A percentile compares a stretch with the other conserved stretches of the same genome.
Evolutionary conservation across 176 grass and related monocot species (phyloP).

Genomic region (Puya raimondii): DNA sequence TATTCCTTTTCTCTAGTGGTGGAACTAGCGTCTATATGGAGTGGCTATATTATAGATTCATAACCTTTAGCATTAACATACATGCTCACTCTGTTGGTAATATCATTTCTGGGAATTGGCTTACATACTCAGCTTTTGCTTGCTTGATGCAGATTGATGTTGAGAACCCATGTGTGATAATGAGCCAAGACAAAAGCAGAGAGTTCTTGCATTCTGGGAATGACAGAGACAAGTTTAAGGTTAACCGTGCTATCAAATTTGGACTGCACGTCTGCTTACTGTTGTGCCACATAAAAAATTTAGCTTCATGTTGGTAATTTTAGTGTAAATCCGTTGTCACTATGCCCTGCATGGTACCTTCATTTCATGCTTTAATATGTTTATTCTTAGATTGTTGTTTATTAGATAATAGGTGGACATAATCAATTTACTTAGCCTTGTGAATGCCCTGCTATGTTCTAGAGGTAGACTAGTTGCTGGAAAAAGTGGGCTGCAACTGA

Average conservation of each 20-base stretch:
- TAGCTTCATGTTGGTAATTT: conserved; percentile 3
- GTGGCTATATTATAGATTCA: neutral
- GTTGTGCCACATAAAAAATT: conserved; percentile 2
- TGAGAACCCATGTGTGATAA: conserved; percentile 98
- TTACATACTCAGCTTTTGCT: conserved; percentile 6
- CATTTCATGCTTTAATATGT: neutral
- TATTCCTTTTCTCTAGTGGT: neutral
- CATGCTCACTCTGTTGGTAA: neutral
- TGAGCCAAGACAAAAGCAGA: conserved; percentile 97
- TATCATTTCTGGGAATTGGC: neutral
- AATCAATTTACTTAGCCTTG: no score
- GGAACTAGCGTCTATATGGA: neutral
- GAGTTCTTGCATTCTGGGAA: conserved; percentile 96
- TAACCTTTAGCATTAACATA: neutral
- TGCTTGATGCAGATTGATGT: conserved; percentile 68
- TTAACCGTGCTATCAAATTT: conserved; percentile 23
- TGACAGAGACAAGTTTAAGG: conserved; percentile 91
- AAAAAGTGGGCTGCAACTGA: neutral
- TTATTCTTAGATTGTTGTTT: neutral
- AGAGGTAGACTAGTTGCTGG: no score
- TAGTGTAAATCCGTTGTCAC: neutral
- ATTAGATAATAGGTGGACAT: no score
- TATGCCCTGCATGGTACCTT: neutral
- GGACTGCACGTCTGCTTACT: conserved; percentile 1
- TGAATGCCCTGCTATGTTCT: no score